phyloP scores from a whole-genome alignment of 164 flowering plant genomes.

The Cinnamomum chago region DNA sequence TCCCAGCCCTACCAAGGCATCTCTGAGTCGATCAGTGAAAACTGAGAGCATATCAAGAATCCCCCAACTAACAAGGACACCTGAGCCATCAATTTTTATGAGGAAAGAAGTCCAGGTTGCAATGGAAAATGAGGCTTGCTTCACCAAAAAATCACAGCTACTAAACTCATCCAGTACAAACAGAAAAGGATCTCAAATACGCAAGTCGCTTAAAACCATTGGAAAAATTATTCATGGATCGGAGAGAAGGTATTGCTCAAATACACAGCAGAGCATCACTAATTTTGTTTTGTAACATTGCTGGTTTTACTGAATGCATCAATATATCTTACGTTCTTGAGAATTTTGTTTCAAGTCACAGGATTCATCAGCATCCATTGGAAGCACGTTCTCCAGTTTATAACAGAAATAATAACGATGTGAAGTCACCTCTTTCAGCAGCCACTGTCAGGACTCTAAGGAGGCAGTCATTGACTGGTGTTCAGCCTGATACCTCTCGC shows the following conservation, averaged over 20 bases:
- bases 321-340: not conserved
- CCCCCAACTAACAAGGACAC: conserved; percentile 46
- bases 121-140: conserved; percentile 26
- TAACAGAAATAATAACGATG: conserved; percentile 17
- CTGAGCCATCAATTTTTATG: conserved; percentile 31
- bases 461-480: conserved; percentile 75
- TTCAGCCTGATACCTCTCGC: conserved; percentile 34
- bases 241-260: conserved; percentile 55
- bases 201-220: conserved; percentile 66
- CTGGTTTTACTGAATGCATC: not conserved
- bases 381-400: conserved; percentile 28
- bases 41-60: conserved; percentile 25
- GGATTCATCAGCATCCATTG: conserved; percentile 38
- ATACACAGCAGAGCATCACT: not conserved
- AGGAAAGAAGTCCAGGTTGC: conserved; percentile 4
- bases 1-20: conserved; percentile 34
- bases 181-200: conserved; percentile 68
- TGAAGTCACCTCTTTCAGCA: conserved; percentile 36
- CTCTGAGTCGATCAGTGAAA: conserved; percentile 19
- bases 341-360: conserved; percentile 23
- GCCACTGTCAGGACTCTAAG: conserved; percentile 39
- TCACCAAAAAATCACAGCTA: conserved; percentile 29
- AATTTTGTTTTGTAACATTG: not conserved
- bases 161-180: conserved; percentile 19
- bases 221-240: conserved; percentile 83